Evolutionary conservation across 306 rosid species (phyloP).

Genomic region (Malus sieversii): DNA sequence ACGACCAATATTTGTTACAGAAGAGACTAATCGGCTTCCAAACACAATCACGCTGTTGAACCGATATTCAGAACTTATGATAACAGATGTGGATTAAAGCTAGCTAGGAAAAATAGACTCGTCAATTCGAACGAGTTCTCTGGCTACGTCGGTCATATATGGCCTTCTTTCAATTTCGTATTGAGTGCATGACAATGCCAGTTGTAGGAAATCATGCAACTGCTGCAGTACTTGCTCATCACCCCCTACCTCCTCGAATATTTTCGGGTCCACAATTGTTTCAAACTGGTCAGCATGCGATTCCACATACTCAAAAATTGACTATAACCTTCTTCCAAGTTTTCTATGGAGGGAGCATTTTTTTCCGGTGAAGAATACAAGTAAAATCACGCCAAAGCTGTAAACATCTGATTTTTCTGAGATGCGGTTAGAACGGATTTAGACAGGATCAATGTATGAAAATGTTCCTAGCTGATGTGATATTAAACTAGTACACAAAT

Average conservation of each 20-base stretch:
- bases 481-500: too few relatives aligned
- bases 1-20: too few relatives aligned
- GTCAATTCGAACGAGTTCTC: not conserved
- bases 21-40: too few relatives aligned
- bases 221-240: not conserved
- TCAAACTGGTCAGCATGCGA: not conserved
- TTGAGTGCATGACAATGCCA: not conserved
- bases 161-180: not conserved
- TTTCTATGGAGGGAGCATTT: too few relatives aligned
- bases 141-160: not conserved
- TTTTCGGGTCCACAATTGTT: not conserved
- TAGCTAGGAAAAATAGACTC: not conserved
- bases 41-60: not conserved
- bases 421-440: rapidly evolving
- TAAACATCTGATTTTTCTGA: not conserved
- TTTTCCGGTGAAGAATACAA: not conserved
- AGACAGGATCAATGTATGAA: not conserved
- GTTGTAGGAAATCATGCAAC: not conserved
- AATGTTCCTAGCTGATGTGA: not conserved
- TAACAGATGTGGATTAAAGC: too few relatives aligned
- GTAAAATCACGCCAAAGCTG: not conserved
- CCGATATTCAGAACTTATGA: too few relatives aligned
- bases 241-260: too few relatives aligned
- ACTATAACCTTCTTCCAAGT: not conserved
- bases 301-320: not conserved